These are phyloP conservation scores for Schoenoplectus triqueter DNA, from an alignment of 202 grass and related monocot species.

Conservation along the genomic window DNA sequence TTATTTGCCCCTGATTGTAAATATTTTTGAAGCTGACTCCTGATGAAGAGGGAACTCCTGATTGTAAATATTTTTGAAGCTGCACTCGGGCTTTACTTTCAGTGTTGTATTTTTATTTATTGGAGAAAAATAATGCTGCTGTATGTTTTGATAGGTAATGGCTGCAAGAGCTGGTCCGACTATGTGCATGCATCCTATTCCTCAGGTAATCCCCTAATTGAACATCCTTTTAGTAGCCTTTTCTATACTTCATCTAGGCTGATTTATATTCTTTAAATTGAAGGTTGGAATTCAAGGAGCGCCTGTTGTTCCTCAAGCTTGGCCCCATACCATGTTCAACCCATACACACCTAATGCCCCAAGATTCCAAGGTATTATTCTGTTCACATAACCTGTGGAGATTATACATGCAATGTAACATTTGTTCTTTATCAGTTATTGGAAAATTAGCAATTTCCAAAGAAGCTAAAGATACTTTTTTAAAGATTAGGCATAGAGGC, in stretches of 20 bases:
- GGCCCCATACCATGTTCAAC: slow-evolving; percentile 54
- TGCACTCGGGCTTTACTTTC: not conserved
- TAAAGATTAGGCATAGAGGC: not conserved
- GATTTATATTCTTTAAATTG: slow-evolving; percentile 40
- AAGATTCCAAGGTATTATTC: slow-evolving; percentile 80
- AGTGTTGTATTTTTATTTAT: slow-evolving; percentile 2
- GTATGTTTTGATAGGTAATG: slow-evolving; percentile 54
- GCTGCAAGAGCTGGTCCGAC: slow-evolving; percentile 58
- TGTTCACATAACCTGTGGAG: not conserved
- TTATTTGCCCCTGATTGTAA: no score
- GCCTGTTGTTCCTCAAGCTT: slow-evolving; percentile 66
- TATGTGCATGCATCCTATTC: slow-evolving; percentile 72
- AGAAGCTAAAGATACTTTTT: not conserved
- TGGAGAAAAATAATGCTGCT: slow-evolving; percentile 37
- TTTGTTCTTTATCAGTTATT: not conserved
- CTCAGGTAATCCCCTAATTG: slow-evolving; percentile 56
- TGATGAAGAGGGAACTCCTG: no score
- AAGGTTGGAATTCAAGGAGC: slow-evolving; percentile 79
- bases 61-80: slow-evolving; percentile 15
- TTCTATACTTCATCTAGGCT: not conserved
- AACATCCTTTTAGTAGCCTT: slow-evolving; percentile 25
- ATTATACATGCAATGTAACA: not conserved
- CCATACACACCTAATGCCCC: slow-evolving; percentile 63
- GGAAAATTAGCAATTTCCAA: not conserved
- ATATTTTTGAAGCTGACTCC: no score